Conservation (phyloP, 768 basidiomycete genomes). For the Rhizopogon vinicolor region DNA sequence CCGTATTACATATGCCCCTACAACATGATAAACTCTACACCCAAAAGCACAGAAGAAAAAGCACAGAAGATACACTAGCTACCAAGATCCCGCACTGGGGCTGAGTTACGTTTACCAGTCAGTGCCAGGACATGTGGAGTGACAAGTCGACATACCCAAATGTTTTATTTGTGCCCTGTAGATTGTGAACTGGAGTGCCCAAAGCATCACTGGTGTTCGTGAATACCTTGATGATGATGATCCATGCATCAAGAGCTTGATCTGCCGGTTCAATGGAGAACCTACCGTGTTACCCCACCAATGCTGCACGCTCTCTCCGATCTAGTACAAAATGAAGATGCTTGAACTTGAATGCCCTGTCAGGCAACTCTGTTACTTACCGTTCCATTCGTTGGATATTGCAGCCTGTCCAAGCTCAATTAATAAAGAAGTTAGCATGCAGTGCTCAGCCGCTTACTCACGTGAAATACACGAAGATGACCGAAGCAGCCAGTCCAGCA, state of each 20-base stretch:
- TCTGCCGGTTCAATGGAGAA: background rate
- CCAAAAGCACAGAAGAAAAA: background rate
- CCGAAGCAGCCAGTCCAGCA: slow-evolving; percentile 63
- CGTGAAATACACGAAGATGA: slow-evolving; percentile 68
- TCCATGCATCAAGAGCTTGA: no score
- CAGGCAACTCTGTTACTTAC: slow-evolving; percentile 7
- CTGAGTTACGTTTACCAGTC: background rate
- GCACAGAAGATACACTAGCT: slow-evolving; percentile 4
- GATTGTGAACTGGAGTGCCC: slow-evolving; percentile 22
- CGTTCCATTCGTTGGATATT: slow-evolving; percentile 20
- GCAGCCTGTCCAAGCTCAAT: slow-evolving; percentile 13
- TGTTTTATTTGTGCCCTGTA: slow-evolving; percentile 12
- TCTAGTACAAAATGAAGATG: slow-evolving; percentile 6
- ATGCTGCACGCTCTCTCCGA: slow-evolving; percentile 12
- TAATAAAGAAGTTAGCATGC: background rate
- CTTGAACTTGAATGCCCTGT: background rate
- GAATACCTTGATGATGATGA: slow-evolving; percentile 15
- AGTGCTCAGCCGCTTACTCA: slow-evolving; percentile 27
- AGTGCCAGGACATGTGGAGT: background rate
- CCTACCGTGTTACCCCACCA: slow-evolving; percentile 27
- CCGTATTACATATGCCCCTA: background rate
- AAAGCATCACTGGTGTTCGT: slow-evolving; percentile 12
- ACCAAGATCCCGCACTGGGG: slow-evolving; percentile 18
- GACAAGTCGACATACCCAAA: slow-evolving; percentile 10
- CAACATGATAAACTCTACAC: slow-evolving; percentile 2